These are phyloP conservation scores for Calonectria leucothoes DNA, from an alignment of 2,329 filamentous ascomycete species.

Conservation along the genomic window DNA sequence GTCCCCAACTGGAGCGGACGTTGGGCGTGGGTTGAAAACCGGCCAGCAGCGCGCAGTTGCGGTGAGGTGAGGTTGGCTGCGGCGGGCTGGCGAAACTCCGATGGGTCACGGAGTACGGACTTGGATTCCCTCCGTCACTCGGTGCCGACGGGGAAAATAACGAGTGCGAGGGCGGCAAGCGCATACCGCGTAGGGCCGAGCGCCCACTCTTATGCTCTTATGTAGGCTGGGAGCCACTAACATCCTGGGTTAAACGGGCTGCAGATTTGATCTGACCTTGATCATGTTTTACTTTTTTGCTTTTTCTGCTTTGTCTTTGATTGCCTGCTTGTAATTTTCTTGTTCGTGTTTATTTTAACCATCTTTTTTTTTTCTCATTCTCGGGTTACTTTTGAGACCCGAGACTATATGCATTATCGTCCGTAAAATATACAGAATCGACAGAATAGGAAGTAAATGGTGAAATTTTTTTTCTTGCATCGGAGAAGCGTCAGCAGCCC, in stretches of 20 bases:
- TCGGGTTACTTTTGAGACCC: neutral
- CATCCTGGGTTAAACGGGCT: neutral
- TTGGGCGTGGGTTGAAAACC: neutral
- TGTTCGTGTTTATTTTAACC: neutral
- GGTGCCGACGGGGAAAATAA: constrained; percentile 12
- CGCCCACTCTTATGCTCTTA: neutral
- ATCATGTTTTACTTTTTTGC: neutral
- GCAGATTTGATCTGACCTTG: neutral
- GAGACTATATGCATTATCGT: neutral
- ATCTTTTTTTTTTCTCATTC: neutral
- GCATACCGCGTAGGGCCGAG: neutral
- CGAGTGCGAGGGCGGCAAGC: neutral
- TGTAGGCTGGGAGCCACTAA: neutral
- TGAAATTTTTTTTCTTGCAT: neutral
- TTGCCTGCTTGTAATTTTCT: too few relatives aligned
- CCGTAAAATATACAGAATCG: neutral
- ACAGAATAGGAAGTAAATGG: neutral
- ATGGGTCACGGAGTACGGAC: neutral
- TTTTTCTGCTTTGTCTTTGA: neutral
- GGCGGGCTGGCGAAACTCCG: neutral
- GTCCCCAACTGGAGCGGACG: neutral
- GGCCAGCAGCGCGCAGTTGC: neutral
- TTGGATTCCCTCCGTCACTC: neutral
- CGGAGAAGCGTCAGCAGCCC: neutral
- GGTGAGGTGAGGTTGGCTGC: constrained; percentile 11